Conservation (phyloP, 176 grass and related monocot genomes). For the Eragrostis curvula region DNA sequence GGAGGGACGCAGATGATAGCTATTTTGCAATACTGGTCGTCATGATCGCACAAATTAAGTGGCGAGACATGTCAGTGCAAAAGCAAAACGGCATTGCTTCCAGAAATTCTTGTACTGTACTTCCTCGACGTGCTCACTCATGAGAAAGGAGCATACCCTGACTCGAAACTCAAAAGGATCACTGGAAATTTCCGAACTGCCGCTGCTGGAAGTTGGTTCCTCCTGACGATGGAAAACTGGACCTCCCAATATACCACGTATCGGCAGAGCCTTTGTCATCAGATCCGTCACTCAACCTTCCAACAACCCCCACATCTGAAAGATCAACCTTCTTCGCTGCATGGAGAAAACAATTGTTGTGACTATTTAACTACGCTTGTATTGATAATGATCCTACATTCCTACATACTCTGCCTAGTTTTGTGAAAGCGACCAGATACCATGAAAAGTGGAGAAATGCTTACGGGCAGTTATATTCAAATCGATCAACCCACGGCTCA, state of each 20-base stretch:
- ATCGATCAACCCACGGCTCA: slow-evolving; percentile 87
- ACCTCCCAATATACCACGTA: slow-evolving; percentile 34
- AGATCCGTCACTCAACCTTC: slow-evolving; percentile 1
- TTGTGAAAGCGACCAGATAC: neutral
- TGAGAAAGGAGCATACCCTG: neutral
- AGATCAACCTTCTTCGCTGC: slow-evolving; percentile 40
- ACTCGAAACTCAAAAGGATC: neutral
- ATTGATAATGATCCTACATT: neutral
- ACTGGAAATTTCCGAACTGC: slow-evolving; percentile 29
- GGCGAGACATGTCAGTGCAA: neutral
- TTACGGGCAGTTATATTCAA: slow-evolving; percentile 78
- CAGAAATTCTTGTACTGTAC: neutral
- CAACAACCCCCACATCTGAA: slow-evolving; percentile 15
- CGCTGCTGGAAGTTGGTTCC: slow-evolving; percentile 36
- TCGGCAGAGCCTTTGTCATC: slow-evolving; percentile 20
- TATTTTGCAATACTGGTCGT: neutral
- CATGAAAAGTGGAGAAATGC: slow-evolving; percentile 32
- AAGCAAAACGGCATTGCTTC: neutral
- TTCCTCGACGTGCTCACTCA: neutral
- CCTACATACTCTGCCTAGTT: neutral
- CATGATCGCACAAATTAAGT: neutral
- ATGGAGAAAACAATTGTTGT: neutral
- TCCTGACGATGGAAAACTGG: neutral
- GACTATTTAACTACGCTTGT: neutral
- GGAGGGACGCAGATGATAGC: neutral